Evolutionary conservation across 2,329 filamentous ascomycete species (phyloP).

Genomic region (Pseudogymnoascus destructans): DNA sequence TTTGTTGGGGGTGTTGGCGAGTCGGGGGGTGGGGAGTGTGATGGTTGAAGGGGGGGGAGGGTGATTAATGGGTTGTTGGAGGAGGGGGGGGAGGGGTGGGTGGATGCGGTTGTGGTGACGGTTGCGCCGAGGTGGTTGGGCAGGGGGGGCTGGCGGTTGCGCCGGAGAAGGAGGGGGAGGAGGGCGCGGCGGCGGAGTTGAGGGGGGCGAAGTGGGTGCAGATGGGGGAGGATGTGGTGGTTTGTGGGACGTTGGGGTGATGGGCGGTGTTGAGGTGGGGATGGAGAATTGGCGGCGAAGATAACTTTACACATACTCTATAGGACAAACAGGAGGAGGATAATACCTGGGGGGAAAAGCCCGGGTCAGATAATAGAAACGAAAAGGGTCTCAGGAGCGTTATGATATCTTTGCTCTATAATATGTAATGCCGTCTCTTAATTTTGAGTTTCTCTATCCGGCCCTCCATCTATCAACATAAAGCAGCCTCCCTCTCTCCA

Average conservation of each 20-base stretch:
- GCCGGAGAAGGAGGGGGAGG: constrained; percentile 31
- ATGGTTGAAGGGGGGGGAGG: no score
- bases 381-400: background rate
- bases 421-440: background rate
- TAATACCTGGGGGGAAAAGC: background rate
- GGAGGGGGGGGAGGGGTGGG: constrained; percentile 43
- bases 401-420: background rate
- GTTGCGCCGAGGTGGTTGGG: constrained; percentile 84
- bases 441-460: background rate
- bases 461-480: background rate
- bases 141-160: constrained; percentile 63
- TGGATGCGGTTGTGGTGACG: constrained; percentile 74
- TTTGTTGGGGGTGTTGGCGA: no score
- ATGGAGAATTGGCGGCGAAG: background rate
- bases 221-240: background rate
- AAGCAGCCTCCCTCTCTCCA: background rate
- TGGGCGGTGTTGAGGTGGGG: background rate
- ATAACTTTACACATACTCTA: background rate
- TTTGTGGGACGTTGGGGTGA: background rate
- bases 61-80: constrained; percentile 72
- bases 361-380: background rate
- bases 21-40: constrained; percentile 42
- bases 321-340: background rate
- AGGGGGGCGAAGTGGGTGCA: background rate
- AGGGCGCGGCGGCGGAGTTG: background rate